These are phyloP conservation scores for Heterobasidion occidentale DNA, from an alignment of 1,284 basidiomycete genomes.

Conservation along the genomic window DNA sequence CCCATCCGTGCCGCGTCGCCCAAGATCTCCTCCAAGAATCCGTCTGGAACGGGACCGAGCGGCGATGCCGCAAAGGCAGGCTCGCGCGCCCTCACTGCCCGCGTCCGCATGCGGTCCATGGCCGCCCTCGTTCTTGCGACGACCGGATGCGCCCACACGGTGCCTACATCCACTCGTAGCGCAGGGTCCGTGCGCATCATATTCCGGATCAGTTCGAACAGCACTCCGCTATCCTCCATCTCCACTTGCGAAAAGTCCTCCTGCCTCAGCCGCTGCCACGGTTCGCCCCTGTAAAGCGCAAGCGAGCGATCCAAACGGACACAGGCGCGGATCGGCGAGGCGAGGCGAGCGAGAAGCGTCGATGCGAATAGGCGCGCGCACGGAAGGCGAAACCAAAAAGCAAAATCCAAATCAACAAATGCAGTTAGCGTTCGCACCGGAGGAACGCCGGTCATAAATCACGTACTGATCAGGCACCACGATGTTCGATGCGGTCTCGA, in stretches of 20 bases:
- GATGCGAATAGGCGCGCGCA: no score
- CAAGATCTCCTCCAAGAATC: conserved; percentile 61
- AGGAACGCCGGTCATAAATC: not conserved
- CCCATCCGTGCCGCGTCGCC: conserved; percentile 32
- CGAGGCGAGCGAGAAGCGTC: not conserved
- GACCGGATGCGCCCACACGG: conserved; percentile 58
- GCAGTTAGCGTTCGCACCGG: not conserved
- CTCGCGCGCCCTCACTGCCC: conserved; percentile 26
- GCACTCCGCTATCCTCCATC: conserved; percentile 56
- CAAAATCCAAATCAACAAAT: not conserved
- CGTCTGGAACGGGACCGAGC: conserved; percentile 45
- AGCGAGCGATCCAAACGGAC: not conserved
- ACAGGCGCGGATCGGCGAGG: not conserved
- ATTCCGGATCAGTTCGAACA: conserved; percentile 63
- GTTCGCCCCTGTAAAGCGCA: conserved; percentile 56
- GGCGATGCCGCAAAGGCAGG: conserved; percentile 58
- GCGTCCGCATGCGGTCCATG: conserved; percentile 48
- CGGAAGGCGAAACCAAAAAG: not conserved
- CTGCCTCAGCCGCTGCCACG: conserved; percentile 90
- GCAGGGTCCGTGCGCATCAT: conserved; percentile 77
- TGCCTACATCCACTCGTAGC: conserved; percentile 50
- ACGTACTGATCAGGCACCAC: conserved; percentile 94
- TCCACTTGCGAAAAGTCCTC: conserved; percentile 93
- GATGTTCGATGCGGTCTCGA: conserved; percentile 94
- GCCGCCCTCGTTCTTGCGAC: conserved; percentile 57